These are phyloP conservation scores for Fonsecaea monophora DNA, from an alignment of 2,329 filamentous ascomycete species.

Conservation along the genomic window DNA sequence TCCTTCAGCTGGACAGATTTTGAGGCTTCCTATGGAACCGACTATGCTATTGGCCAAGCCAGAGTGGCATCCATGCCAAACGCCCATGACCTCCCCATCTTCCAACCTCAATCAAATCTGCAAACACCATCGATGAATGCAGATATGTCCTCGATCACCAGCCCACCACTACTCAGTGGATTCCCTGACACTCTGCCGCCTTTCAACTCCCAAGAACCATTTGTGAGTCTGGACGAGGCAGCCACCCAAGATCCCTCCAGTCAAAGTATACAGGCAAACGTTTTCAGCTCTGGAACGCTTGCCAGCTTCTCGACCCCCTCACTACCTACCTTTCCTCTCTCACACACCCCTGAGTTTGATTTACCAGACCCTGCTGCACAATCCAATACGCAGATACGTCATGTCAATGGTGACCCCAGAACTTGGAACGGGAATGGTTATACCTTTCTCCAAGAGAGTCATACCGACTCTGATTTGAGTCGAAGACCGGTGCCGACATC, in stretches of 20 bases:
- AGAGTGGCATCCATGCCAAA: slow-evolving; percentile 31
- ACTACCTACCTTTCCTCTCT: neutral
- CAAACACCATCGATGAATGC: slow-evolving; percentile 13
- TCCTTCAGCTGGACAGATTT: slow-evolving; percentile 36
- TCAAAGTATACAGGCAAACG: slow-evolving; percentile 1
- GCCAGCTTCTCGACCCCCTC: neutral
- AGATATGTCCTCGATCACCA: slow-evolving; percentile 8
- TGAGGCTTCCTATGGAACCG: slow-evolving; percentile 32
- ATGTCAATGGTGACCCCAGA: neutral
- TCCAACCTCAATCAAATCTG: slow-evolving; percentile 3
- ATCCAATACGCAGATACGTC: slow-evolving; percentile 4
- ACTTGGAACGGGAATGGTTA: neutral
- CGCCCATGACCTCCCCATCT: slow-evolving; percentile 5
- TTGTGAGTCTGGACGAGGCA: slow-evolving; percentile 12
- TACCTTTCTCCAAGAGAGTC: neutral
- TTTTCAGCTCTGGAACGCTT: neutral
- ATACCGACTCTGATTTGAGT: neutral
- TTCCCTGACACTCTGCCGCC: slow-evolving; percentile 12
- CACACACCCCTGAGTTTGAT: neutral
- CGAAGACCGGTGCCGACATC: slow-evolving; percentile 2
- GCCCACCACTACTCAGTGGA: neutral
- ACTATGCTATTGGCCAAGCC: slow-evolving; percentile 34
- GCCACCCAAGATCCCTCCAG: neutral
- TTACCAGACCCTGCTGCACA: neutral
- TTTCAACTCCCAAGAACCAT: slow-evolving; percentile 16